phyloP scores from a whole-genome alignment of 768 basidiomycete genomes.

The Calocera viscosa region DNA sequence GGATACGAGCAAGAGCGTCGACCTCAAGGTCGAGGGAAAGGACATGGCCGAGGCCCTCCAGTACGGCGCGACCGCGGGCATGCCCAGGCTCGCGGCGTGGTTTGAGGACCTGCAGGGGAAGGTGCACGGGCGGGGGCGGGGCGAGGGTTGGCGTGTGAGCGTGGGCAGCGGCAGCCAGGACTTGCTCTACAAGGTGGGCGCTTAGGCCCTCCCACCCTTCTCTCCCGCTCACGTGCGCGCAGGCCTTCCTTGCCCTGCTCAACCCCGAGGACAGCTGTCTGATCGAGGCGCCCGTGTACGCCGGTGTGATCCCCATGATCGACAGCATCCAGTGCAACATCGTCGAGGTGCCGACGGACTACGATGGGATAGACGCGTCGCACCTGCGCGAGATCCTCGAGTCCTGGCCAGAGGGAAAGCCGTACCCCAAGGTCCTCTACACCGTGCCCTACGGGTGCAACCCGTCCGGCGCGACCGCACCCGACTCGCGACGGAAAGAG shows the following conservation, averaged over 20 bases:
- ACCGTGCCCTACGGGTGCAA: conserved; percentile 82
- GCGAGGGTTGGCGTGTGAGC: conserved; percentile 61
- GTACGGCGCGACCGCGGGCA: conserved; percentile 60
- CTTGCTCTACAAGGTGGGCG: conserved; percentile 61
- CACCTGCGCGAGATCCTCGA: conserved; percentile 53
- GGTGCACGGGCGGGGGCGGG: conserved; percentile 48
- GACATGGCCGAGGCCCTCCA: conserved; percentile 53
- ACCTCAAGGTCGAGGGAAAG: conserved; percentile 42
- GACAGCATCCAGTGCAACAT: conserved; percentile 39
- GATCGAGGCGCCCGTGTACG: conserved; percentile 69
- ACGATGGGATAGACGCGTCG: conserved; percentile 49
- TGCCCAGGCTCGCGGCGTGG: conserved; percentile 55
- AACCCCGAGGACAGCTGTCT: conserved; percentile 71
- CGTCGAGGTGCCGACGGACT: conserved; percentile 67
- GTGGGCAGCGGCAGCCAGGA: conserved; percentile 84
- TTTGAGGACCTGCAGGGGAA: conserved; percentile 55
- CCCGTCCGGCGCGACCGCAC: conserved; percentile 70
- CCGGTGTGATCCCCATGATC: conserved; percentile 54
- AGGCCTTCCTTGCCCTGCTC: conserved; percentile 61
- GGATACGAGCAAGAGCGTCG: conserved; percentile 34
- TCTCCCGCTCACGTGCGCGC: background rate
- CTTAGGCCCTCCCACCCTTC: conserved; percentile 23
- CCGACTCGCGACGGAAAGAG: conserved; percentile 54
- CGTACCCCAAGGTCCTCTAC: conserved; percentile 67
- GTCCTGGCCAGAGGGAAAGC: conserved; percentile 59